Percentiles rank a stretch among this genome's conserved stretches.
Conservation (phyloP, 2,329 filamentous ascomycete species). For the Sporothrix mexicana region DNA sequence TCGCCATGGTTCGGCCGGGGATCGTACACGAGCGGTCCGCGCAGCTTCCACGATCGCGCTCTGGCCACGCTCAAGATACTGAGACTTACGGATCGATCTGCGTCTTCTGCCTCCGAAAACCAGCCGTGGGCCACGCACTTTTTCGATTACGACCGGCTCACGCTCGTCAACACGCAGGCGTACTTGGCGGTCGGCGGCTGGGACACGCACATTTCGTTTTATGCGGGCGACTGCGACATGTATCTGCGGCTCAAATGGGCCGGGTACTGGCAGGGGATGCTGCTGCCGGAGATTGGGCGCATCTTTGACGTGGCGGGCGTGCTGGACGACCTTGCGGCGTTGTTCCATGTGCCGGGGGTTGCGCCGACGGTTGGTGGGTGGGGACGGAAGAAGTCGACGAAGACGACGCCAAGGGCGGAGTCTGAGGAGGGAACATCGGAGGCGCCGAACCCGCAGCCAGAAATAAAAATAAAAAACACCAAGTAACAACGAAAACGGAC, state of each 20-base stretch:
- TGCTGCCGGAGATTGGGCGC: constrained; percentile 45
- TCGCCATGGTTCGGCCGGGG: constrained; percentile 43
- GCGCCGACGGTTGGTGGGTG: not conserved
- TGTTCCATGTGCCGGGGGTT: constrained; percentile 52
- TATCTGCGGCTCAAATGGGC: constrained; percentile 56
- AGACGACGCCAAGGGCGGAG: not conserved
- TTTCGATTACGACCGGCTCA: constrained; percentile 64
- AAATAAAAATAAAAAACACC: not conserved
- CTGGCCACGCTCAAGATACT: constrained; percentile 51
- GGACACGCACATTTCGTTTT: constrained; percentile 64
- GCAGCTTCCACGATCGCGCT: constrained; percentile 30
- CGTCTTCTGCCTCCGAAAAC: constrained; percentile 39
- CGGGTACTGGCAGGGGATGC: constrained; percentile 50
- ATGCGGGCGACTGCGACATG: constrained; percentile 64
- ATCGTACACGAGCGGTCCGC: constrained; percentile 45
- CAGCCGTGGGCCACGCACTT: constrained; percentile 59
- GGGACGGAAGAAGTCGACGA: not conserved
- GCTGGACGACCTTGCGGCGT: constrained; percentile 53
- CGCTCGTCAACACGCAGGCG: constrained; percentile 60
- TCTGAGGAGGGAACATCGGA: not conserved
- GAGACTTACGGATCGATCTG: constrained; percentile 46
- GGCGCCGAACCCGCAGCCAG: too few species aligned
- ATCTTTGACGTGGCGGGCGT: constrained; percentile 54
- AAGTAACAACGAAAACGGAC: not conserved
- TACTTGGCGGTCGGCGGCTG: constrained; percentile 59